phyloP scores from a whole-genome alignment of 768 basidiomycete species.

The Boletus pseudopeckii region DNA sequence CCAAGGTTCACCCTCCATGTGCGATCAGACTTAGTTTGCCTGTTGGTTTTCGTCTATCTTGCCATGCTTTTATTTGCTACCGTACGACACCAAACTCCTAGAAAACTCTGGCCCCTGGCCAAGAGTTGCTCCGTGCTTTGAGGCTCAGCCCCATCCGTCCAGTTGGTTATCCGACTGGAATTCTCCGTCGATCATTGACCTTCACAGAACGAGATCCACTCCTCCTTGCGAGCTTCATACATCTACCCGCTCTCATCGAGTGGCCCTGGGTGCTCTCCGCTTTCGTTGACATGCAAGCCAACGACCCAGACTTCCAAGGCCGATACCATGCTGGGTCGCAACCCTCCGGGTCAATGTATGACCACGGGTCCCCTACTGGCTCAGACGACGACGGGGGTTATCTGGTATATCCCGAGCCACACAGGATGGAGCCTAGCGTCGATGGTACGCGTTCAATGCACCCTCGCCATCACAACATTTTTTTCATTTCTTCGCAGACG shows the following conservation, averaged over 20 bases:
- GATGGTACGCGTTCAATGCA: slow-evolving; percentile 40
- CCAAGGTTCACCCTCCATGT: slow-evolving; percentile 27
- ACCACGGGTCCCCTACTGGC: slow-evolving; percentile 50
- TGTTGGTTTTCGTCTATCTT: slow-evolving; percentile 25
- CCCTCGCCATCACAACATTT: slow-evolving; percentile 10
- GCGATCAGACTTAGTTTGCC: slow-evolving; percentile 34
- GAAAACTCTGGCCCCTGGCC: slow-evolving; percentile 23
- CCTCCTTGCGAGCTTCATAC: slow-evolving; percentile 10
- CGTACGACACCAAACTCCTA: slow-evolving; percentile 27
- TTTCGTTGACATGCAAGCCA: slow-evolving; percentile 28
- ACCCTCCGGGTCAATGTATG: slow-evolving; percentile 32
- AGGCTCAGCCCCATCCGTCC: slow-evolving; percentile 18
- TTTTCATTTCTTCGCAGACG: slow-evolving; percentile 29
- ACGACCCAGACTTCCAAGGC: slow-evolving; percentile 19
- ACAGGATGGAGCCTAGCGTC: slow-evolving; percentile 41
- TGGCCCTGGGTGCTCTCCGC: slow-evolving; percentile 2
- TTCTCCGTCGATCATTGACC: slow-evolving; percentile 28
- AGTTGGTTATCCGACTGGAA: slow-evolving; percentile 27
- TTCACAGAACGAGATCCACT: slow-evolving; percentile 10
- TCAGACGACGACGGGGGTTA: slow-evolving; percentile 51
- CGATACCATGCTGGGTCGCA: slow-evolving; percentile 29
- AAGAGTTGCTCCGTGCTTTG: slow-evolving; percentile 16
- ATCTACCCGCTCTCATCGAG: background rate
- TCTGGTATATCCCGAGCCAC: slow-evolving; percentile 31
- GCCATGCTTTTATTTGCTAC: slow-evolving; percentile 33